A percentile compares a stretch with the other conserved stretches of the same genome.
These are phyloP conservation scores for Pezicula carpinea DNA, from an alignment of 2,329 filamentous ascomycete species.

Conservation along the genomic window DNA sequence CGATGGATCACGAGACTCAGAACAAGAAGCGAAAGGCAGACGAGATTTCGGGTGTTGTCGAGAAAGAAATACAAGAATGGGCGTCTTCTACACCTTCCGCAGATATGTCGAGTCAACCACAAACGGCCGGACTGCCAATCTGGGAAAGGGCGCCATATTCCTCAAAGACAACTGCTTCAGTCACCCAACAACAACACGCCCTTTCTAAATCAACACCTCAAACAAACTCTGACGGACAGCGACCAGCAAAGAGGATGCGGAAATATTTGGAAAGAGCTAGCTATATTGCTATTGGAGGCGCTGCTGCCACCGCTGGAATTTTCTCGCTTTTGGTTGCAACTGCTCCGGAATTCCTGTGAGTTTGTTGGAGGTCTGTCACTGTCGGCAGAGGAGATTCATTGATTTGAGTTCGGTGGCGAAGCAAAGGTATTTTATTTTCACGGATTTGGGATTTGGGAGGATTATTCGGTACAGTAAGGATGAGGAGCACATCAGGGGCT, in stretches of 20 bases:
- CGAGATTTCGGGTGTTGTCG: conserved; percentile 24
- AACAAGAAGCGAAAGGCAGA: conserved; percentile 25
- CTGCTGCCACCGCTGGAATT: conserved; percentile 29
- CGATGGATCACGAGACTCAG: conserved; percentile 2
- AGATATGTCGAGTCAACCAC: background rate
- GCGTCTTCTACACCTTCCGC: conserved; percentile 7
- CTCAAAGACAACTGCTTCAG: background rate
- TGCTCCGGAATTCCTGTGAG: conserved; percentile 29
- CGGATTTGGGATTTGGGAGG: conserved; percentile 2
- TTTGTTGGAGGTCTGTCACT: background rate
- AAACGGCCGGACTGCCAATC: background rate
- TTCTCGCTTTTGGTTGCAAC: conserved; percentile 34
- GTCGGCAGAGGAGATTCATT: conserved; percentile 1
- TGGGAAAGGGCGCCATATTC: too few relatives aligned
- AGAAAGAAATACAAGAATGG: conserved; percentile 22
- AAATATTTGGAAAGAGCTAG: conserved; percentile 22
- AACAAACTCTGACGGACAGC: conserved; percentile 7
- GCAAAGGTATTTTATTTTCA: too few relatives aligned
- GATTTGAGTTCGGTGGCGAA: background rate
- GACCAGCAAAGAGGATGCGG: conserved; percentile 25
- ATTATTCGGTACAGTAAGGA: background rate
- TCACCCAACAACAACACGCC: background rate
- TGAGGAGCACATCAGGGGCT: background rate
- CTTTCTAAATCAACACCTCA: background rate
- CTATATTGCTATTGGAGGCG: conserved; percentile 31